A percentile compares a stretch with the other conserved stretches of the same genome.
These are phyloP conservation scores for Verticillium dahliae DNA, from an alignment of 2,329 filamentous ascomycete genomes.

Conservation along the genomic window DNA sequence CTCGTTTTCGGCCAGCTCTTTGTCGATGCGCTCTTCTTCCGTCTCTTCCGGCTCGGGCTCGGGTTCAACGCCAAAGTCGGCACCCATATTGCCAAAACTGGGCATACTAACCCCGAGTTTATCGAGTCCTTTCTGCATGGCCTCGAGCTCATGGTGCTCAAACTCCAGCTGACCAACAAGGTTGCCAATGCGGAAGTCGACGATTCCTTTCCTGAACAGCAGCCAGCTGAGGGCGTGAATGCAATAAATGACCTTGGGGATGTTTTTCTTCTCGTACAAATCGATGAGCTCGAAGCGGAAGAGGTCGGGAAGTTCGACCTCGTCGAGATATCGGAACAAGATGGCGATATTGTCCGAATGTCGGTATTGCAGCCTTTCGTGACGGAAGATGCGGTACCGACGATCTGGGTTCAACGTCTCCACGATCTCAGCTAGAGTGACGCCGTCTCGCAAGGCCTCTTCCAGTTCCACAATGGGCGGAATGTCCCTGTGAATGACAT, in stretches of 20 bases:
- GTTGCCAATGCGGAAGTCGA: constrained; percentile 94
- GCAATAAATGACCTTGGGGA: constrained; percentile 98
- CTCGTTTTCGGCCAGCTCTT: constrained; percentile 76
- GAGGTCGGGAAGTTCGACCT: constrained; percentile 86
- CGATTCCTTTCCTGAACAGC: constrained; percentile 89
- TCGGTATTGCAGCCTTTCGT: constrained; percentile 80
- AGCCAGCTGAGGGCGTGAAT: constrained; percentile 97
- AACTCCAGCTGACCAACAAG: constrained; percentile 94
- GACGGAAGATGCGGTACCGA: constrained; percentile 74
- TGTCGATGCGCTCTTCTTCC: constrained; percentile 80
- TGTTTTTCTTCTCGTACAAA: constrained; percentile 98
- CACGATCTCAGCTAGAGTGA: constrained; percentile 90
- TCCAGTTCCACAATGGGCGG: constrained; percentile 91
- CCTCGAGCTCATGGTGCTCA: constrained; percentile 94
- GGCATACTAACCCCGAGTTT: constrained; percentile 94
- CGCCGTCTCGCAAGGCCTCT: constrained; percentile 84
- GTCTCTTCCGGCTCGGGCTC: constrained; percentile 77
- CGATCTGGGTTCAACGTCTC: constrained; percentile 77
- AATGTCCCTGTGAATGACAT: constrained; percentile 77
- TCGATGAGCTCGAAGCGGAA: constrained; percentile 97
- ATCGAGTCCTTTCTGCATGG: constrained; percentile 93
- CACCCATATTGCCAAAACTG: constrained; percentile 95
- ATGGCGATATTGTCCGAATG: constrained; percentile 97
- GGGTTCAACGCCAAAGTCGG: constrained; percentile 84
- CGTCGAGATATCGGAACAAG: constrained; percentile 90